phyloP scores from a whole-genome alignment of 345 rosid genomes.

The Sisymbrium irio region DNA sequence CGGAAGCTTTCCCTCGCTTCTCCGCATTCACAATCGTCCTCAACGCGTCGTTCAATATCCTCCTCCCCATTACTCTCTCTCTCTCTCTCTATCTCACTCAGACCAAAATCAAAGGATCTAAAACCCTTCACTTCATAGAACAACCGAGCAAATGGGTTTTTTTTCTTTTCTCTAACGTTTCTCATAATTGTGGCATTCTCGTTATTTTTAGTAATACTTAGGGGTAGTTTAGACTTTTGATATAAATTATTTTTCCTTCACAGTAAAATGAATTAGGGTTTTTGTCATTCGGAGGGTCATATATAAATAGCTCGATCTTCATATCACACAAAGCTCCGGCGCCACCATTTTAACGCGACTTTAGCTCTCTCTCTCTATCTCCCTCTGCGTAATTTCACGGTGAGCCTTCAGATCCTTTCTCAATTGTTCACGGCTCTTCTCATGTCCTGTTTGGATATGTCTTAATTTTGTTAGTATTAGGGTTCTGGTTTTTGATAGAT shows the following conservation, averaged over 20 bases:
- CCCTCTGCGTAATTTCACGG: conserved; percentile 25
- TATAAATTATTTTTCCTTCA: not conserved
- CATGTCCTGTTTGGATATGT: not conserved
- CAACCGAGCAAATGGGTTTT: not conserved
- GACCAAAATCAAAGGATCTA: conserved; percentile 8
- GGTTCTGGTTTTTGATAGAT: not conserved
- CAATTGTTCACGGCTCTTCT: not conserved
- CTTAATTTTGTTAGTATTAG: not conserved
- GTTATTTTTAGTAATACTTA: not conserved
- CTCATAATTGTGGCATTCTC: not conserved
- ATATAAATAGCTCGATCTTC: conserved; percentile 31
- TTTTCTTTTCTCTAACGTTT: too few relatives aligned
- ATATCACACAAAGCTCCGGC: conserved; percentile 21
- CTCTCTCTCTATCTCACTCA: not conserved
- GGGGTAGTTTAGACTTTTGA: conserved; percentile 1
- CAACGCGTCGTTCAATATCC: conserved; percentile 82
- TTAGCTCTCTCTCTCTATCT: not conserved
- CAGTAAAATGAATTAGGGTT: conserved; percentile 20
- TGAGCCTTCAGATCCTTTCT: not conserved
- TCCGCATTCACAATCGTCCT: conserved; percentile 88
- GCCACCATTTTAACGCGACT: conserved; percentile 12
- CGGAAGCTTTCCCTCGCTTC: conserved; percentile 70
- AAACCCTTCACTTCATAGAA: not conserved
- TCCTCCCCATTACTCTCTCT: conserved; percentile 71
- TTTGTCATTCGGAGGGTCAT: not conserved